Evolutionary conservation across 2,329 filamentous ascomycete genomes (phyloP), one percentile per base, ranked within the genome.

Genomic region (Trichophyton equinum): DNA sequence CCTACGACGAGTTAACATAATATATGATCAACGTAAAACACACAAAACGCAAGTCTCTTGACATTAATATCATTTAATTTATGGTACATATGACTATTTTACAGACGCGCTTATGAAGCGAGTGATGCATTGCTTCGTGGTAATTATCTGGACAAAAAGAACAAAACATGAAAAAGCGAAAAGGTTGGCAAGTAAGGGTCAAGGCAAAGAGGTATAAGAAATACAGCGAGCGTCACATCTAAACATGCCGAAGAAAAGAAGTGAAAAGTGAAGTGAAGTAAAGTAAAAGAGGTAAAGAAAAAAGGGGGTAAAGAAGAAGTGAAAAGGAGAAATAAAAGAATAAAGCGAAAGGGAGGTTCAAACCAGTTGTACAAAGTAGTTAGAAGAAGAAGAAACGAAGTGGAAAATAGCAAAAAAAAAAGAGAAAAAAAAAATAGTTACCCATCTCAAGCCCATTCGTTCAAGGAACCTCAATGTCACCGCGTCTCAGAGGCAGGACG

Each of bases 401-500:
- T 11, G 7, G 22, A 3, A 22, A 22, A 22, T 22, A 22, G 22
- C 22, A 22, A 22, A 18, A 36, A 22, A 57, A 3, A 42, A 9
- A 44, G 38, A 27, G 38, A 27, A 25, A 27, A 51, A 15, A 1
- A 13, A 9, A 15, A 20, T 49, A 49, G n/a, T 22, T 49, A 49
- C 18, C 25, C 46, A 49, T 7, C n/a, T 47, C 44, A 8, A 22
- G 15, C 15, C 40, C 13, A 18, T 46, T 46, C 18, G 20, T 51
- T 70, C 72, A 76, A 38, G 75, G 74, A 61, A 76, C 75, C 67
- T 82, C 79, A 65, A 80, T 81, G 61, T 81, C 78, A 38, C 79
- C 75, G 67, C 77, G 75, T 68, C 76, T 76, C 66, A 85, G 66
- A 8, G 81, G 81, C 51, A 36, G 30, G 11, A 78, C 79, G 15